A percentile compares a stretch with the other conserved stretches of the same genome.
phyloP scores from a whole-genome alignment of 2,329 filamentous ascomycete genomes.

The Aureobasidium sp. region DNA sequence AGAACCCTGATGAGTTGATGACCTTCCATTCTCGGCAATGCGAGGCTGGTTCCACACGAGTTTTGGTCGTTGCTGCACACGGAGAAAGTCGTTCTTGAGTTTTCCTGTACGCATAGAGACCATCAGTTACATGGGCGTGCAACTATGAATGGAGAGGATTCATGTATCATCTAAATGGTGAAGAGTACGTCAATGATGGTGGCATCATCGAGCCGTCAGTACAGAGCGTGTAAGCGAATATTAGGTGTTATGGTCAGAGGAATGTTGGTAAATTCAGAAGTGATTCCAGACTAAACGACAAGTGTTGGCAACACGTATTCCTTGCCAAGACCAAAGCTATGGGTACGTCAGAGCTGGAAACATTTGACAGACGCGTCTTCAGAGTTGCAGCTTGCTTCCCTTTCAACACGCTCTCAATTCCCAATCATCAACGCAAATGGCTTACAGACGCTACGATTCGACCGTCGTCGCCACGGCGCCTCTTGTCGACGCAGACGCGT shows the following conservation, averaged over 20 bases:
- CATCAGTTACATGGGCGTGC: not conserved
- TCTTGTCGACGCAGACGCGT: not conserved
- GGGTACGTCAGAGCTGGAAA: not conserved
- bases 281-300: not conserved
- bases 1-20: not conserved
- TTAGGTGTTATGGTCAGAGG: not conserved
- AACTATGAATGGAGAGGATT: not conserved
- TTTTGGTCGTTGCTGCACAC: not conserved
- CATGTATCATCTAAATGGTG: not conserved
- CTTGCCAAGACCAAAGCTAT: not conserved
- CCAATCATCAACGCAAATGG: not conserved
- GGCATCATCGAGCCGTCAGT: not conserved
- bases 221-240: not conserved
- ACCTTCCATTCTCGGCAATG: not conserved
- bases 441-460: slow-evolving; percentile 6
- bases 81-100: not conserved
- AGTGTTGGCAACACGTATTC: not conserved
- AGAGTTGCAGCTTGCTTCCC: not conserved
- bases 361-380: not conserved
- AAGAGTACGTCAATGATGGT: not conserved
- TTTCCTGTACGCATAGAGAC: not conserved
- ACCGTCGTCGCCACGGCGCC: slow-evolving; percentile 1
- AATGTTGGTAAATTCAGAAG: not conserved
- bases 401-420: not conserved
- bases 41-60: not conserved